These are phyloP conservation scores for Nitzschia sp. DNA, from an alignment of 108 stramenopile genomes.

Conservation along the genomic window DNA sequence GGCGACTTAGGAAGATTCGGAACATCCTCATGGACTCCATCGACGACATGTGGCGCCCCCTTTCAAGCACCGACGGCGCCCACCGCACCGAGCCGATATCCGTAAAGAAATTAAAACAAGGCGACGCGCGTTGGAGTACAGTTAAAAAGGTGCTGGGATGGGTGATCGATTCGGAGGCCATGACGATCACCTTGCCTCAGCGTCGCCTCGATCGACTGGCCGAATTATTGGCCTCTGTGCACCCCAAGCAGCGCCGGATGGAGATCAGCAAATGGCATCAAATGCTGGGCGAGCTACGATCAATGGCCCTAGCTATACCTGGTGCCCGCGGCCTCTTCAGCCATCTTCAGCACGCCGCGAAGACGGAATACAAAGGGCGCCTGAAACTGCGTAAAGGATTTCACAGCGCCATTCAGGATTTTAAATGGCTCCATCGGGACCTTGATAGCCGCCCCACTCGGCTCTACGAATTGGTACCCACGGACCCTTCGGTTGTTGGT, in stretches of 20 bases:
- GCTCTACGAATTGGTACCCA: constrained; percentile 42
- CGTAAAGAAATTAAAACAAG: constrained; percentile 36
- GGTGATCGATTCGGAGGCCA: constrained; percentile 24
- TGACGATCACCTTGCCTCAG: constrained; percentile 37
- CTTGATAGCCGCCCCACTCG: constrained; percentile 31
- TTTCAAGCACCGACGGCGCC: constrained; percentile 17
- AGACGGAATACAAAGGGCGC: constrained; percentile 2
- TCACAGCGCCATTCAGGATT: background rate
- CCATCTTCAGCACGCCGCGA: constrained; percentile 42
- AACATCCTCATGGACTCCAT: constrained; percentile 27
- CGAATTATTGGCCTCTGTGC: constrained; percentile 15
- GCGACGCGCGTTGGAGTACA: constrained; percentile 37
- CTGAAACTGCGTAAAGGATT: background rate
- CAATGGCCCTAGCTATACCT: constrained; percentile 47
- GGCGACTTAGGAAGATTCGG: background rate
- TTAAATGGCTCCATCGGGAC: background rate
- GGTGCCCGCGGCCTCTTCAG: constrained; percentile 38
- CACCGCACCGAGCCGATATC: constrained; percentile 33
- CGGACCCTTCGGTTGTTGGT: constrained; percentile 22
- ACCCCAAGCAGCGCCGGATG: background rate
- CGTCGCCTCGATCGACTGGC: constrained; percentile 29
- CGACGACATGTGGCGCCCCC: constrained; percentile 36
- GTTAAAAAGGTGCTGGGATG: constrained; percentile 46
- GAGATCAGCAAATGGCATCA: constrained; percentile 34
- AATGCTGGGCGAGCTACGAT: constrained; percentile 44